Percentiles rank a stretch among this genome's conserved stretches.
Conservation (phyloP, 202 grass and related monocot genomes). For the Eragrostis tef region DNA sequence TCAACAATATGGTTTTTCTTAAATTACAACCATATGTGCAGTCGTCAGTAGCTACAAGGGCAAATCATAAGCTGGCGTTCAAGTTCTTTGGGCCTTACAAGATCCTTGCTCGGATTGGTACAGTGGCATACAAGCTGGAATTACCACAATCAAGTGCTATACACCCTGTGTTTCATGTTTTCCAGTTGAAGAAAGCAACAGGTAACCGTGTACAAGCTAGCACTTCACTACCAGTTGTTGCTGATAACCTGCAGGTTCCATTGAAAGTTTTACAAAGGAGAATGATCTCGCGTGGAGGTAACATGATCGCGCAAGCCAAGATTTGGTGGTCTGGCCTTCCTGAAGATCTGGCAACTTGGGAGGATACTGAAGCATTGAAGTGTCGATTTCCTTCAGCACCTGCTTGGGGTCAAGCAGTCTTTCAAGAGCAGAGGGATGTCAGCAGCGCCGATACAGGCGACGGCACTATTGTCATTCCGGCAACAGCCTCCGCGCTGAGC, state of each 20-base stretch:
- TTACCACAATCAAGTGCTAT: background rate
- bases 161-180: background rate
- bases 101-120: background rate
- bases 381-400: background rate
- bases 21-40: background rate
- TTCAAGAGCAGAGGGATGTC: background rate
- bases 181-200: background rate
- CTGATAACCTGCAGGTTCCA: too few relatives aligned
- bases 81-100: background rate
- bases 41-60: background rate
- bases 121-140: background rate
- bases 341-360: background rate
- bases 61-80: background rate
- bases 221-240: too few relatives aligned
- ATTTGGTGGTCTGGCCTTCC: background rate
- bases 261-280: too few relatives aligned
- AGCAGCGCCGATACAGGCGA: too few relatives aligned
- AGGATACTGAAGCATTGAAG: background rate
- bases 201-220: too few relatives aligned
- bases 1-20: too few relatives aligned
- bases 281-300: background rate
- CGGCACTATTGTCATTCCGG: too few relatives aligned
- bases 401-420: background rate
- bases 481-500: too few relatives aligned
- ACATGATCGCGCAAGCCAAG: background rate